These are phyloP conservation scores for Plasmodium coatneyi DNA, from an alignment of 169 alveolate genomes.

Conservation along the genomic window DNA sequence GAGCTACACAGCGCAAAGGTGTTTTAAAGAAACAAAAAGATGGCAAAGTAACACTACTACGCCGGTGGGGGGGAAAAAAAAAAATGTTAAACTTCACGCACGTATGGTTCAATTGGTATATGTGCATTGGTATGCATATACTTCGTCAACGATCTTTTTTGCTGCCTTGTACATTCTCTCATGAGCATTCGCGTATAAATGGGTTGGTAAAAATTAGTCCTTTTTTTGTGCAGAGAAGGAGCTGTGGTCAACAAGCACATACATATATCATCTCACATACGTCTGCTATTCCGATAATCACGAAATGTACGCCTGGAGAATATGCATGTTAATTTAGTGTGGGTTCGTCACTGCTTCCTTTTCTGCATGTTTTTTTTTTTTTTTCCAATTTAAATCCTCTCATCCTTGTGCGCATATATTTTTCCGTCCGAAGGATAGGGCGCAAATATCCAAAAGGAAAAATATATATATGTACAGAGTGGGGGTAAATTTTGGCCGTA, in stretches of 20 bases:
- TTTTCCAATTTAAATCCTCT: not conserved
- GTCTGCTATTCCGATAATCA: not conserved
- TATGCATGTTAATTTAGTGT: not conserved
- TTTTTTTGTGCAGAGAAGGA: not conserved
- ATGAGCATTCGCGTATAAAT: not conserved
- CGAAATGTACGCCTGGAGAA: not conserved
- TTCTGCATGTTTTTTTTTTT: too few species aligned
- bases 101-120: not conserved
- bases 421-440: not conserved
- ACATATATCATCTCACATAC: not conserved
- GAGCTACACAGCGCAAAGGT: not conserved
- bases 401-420: not conserved
- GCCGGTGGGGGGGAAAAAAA: not conserved
- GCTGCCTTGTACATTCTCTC: not conserved
- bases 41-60: not conserved
- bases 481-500: not conserved
- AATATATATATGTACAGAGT: not conserved
- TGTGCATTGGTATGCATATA: not conserved
- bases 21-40: not conserved
- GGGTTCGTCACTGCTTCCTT: not conserved
- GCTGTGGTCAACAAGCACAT: not conserved
- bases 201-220: not conserved
- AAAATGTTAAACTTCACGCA: not conserved
- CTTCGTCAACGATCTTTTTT: not conserved
- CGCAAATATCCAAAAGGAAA: not conserved